Conservation (phyloP, 257 asterid genomes). For the Nicotiana tomentosiformis region DNA sequence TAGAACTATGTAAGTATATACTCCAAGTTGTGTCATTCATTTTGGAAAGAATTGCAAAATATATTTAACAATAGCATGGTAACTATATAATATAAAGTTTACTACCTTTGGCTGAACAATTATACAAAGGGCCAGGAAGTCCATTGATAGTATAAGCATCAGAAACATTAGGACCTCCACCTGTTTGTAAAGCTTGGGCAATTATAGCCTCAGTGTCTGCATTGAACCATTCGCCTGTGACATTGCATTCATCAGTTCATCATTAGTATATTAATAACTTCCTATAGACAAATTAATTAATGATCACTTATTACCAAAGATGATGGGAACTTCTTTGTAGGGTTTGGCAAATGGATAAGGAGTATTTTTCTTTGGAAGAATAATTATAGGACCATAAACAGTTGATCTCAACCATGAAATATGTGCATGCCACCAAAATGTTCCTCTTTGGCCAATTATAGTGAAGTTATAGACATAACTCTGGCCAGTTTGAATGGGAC, state of each 20-base stretch:
- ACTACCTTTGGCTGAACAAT: constrained; percentile 54
- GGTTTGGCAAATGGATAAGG: constrained; percentile 56
- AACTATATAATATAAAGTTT: background rate
- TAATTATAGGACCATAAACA: constrained; percentile 50
- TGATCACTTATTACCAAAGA: constrained; percentile 32
- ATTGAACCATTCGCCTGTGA: constrained; percentile 64
- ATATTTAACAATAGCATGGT: background rate
- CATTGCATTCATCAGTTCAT: background rate
- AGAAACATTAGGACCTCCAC: constrained; percentile 65
- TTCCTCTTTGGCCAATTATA: constrained; percentile 50
- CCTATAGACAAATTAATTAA: background rate
- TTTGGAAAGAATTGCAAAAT: background rate
- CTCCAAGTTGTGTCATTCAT: background rate
- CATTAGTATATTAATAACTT: background rate
- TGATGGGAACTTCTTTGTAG: constrained; percentile 47
- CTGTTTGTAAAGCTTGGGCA: constrained; percentile 44
- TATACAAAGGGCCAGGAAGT: constrained; percentile 52
- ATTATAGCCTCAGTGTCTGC: constrained; percentile 58
- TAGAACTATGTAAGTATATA: no score
- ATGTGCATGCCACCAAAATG: constrained; percentile 58
- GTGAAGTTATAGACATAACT: constrained; percentile 58
- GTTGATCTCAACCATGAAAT: constrained; percentile 66
- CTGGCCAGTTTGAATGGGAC: constrained; percentile 57
- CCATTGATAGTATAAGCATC: constrained; percentile 62
- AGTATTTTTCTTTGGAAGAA: constrained; percentile 40